Evolutionary conservation across 1,139 yeast species (phyloP).

Genomic region (Sugiyamaella pinicola): DNA sequence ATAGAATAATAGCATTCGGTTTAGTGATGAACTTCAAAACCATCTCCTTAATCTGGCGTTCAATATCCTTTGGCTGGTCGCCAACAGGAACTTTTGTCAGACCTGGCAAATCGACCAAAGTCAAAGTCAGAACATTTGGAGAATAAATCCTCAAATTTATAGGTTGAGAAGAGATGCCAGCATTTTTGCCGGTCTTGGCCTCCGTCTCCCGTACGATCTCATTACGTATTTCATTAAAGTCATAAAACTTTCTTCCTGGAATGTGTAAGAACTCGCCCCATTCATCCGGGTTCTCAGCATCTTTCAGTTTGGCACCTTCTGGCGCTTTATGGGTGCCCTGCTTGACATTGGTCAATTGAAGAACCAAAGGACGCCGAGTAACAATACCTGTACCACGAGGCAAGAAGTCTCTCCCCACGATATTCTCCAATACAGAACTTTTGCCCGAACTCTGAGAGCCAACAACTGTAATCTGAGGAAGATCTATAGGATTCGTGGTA

Average conservation of each 20-base stretch:
- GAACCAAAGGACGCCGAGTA: constrained; percentile 86
- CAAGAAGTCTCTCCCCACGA: constrained; percentile 93
- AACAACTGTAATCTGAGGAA: constrained; percentile 95
- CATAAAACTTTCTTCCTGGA: constrained; percentile 83
- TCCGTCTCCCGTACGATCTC: constrained; percentile 95
- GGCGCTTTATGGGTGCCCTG: constrained; percentile 84
- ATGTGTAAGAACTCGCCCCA: constrained; percentile 98
- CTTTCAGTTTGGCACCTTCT: constrained; percentile 68
- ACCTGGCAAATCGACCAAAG: constrained; percentile 98
- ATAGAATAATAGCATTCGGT: constrained; percentile 93
- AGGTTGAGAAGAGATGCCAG: constrained; percentile 90
- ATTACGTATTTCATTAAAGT: constrained; percentile 85
- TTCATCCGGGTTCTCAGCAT: constrained; percentile 82
- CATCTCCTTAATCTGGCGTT: constrained; percentile 93
- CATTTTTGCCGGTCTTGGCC: constrained; percentile 87
- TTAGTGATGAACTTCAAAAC: constrained; percentile 88
- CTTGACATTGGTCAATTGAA: constrained; percentile 66
- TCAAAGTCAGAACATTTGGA: constrained; percentile 95
- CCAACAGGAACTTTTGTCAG: constrained; percentile 98
- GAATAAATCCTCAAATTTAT: constrained; percentile 92
- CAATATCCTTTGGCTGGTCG: constrained; percentile 97
- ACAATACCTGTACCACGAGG: constrained; percentile 97
- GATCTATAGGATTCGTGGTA: constrained; percentile 54
- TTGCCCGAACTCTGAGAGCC: constrained; percentile 96
- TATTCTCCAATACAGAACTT: constrained; percentile 89